Percentiles rank a stretch among this genome's conserved stretches.
Conservation (phyloP, 768 basidiomycete species). For the Leccinum uliginosum region DNA sequence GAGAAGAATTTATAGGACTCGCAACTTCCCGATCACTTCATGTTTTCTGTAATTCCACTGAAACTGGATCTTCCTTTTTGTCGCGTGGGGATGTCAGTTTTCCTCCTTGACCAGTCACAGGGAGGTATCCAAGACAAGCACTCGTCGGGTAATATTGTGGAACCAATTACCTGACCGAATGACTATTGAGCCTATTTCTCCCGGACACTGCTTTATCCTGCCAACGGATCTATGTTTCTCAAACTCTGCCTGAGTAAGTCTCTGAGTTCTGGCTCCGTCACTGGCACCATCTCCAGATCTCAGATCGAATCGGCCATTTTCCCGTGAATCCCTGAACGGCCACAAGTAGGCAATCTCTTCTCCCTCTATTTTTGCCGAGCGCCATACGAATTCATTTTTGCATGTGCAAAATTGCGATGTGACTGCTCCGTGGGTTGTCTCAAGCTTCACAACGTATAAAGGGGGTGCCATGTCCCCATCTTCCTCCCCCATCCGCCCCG, state of each 20-base stretch:
- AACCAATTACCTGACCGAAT: neutral
- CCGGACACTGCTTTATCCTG: constrained; percentile 21
- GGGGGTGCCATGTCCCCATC: constrained; percentile 17
- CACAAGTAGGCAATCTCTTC: constrained; percentile 30
- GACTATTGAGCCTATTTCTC: constrained; percentile 17
- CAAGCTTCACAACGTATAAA: constrained; percentile 27
- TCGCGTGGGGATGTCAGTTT: constrained; percentile 7
- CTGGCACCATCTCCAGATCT: constrained; percentile 32
- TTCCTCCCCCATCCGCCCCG: constrained; percentile 13
- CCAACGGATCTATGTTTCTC: constrained; percentile 32
- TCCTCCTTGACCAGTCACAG: constrained; percentile 1
- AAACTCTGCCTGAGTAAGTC: constrained; percentile 12
- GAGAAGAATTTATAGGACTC: constrained; percentile 12
- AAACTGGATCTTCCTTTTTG: constrained; percentile 15
- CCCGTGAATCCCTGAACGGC: constrained; percentile 33
- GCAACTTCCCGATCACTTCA: constrained; percentile 20
- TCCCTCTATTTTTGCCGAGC: constrained; percentile 31
- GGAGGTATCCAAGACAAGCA: neutral
- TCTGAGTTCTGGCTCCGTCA: constrained; percentile 21
- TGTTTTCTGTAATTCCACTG: constrained; percentile 6
- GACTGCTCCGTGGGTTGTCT: constrained; percentile 24
- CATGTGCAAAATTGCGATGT: constrained; percentile 19
- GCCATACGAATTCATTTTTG: constrained; percentile 26
- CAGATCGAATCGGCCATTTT: constrained; percentile 26
- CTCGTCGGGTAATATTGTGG: constrained; percentile 11